Evolutionary conservation across 1,284 basidiomycete genomes (phyloP), one percentile per base, ranked within the genome.

Genomic region (Puccinia coronata): DNA sequence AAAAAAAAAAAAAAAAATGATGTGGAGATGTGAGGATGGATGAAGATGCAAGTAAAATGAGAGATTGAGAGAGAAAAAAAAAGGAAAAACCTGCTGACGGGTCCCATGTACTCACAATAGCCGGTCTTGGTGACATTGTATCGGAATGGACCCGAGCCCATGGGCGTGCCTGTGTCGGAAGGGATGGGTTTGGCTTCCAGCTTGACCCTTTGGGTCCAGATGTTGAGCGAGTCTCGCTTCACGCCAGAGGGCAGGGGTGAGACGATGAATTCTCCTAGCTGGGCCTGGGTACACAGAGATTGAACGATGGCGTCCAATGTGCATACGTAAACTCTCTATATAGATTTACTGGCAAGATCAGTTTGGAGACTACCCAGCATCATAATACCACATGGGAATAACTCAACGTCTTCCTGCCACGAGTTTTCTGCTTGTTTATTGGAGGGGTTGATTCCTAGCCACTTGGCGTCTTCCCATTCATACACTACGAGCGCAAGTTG

Each of bases 401-500:
- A 85, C 86, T 81, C n/a, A 82, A 87, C 84, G 61, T 84, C 80
- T 76, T 82, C 82, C 41, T 85, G 74, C 85, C 87, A 86, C 8
- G 84, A 83, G 70, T 87, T 87, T 36, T 69, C 65, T 43, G 59
- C 69, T 51, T 72, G 67, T 23, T 47, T 47, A 73, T 72, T 69
- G 1, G 78, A 72, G n/a, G 82, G 77, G 4, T 87, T 84, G 36
- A 87, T 92, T 47, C 96, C 96, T 16, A 99, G 89, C 85, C 92
- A 94, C 77, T 89, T 87, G 71, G 92, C 91, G 85, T 99, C 96
- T 41, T 88, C 86, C 93, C 95, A 98, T 87, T 99, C 96, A 86
- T 98, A 99, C 69, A 99, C 91, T 80, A 97, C 92, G 88, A 96
- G 91, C 23, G 96, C 93, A 39, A 98, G 88, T 85, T 95, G 93